Evolutionary conservation across 371 early-diverging fungal genomes (phyloP), one percentile per base, ranked within the genome.

Genomic region (Mucor racemosus): DNA sequence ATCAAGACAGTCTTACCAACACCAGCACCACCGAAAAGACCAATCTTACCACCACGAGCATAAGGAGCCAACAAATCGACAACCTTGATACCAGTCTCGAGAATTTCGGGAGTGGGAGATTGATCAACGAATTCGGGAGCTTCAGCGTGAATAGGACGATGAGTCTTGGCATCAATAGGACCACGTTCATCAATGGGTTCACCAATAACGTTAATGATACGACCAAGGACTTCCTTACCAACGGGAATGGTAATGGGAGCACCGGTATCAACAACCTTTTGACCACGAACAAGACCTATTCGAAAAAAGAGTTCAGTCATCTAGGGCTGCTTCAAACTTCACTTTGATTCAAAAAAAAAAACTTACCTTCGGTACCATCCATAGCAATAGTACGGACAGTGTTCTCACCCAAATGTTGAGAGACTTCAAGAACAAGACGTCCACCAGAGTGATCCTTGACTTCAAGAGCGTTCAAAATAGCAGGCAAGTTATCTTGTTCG

Each of bases 41-140:
- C 97, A 84, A 97, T 97, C 92, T 97, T 97, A 84, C 96, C 96
- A 88, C 97, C 97, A 91, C 91, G 90, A 73, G 97, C 95, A 79
- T 97, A 98, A 74, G 98, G 98, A 76, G 98, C 97, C 58, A 98
- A 91, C 77, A 98, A 88, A 81, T 98, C 98, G 84, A 98, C 95
- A 74, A 98, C 98, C 92, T 98, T 98, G 88, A 98, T 98, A 86
- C 98, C 98, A 67, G 98, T 98, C 80, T 95, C 97, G 59, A 98
- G 87, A 71, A 98, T 90, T 84, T 95, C 95, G 80, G 98, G 98
- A 63, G 92, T 90, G 64, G 97, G 95, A 36, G 97, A 95, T 84
- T 95, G 96, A 82, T 98, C 98, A 63, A 94, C 93, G 84, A 96
- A 97, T 76, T 90, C 93, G 64, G 97, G 98, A 67, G 98, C 94